Base-by-base conservation (phyloP, 106 monocot genomes). In the Xerophyta viscosa region DNA sequence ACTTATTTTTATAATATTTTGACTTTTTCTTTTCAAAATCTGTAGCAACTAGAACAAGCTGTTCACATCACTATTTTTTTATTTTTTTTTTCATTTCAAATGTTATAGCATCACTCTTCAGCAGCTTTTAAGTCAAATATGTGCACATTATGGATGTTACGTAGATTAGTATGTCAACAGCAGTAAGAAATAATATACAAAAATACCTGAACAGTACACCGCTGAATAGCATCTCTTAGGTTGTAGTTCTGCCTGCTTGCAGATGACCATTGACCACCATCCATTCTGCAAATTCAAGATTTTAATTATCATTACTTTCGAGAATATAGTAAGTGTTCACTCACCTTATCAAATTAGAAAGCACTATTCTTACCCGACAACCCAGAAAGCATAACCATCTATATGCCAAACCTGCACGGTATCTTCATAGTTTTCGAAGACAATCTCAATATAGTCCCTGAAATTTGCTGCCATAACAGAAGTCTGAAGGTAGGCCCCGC, bases 401-500 rank as follows among this genome's bases (percentile, higher is more conserved):
- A 78, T 77, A 14, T 83, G 83, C 83, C 83, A 83, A 23, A 73
- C 73, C 51, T 83, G 74, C n/a, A 70, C 31, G 0, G 65, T 60
- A n/a, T 66, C 58, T 63, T 74, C 83, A 37, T 66, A 77, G 36
- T 83, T 83, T 57, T 83, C 77, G 36, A 83, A 78, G 27, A 83
- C 41, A 25, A 83, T 77, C 70, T 83, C 83, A 9, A 78, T 60
- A 28, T 67, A 83, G 13, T 77, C 77, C 23, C 83, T 36, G 49
- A 71, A 83, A 56, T 83, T 78, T 3, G 66, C 73, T 8, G 14
- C 77, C 83, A 83, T 83, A 20, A 83, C 83, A 10, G 83, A 73
- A 2, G 83, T 77, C 61, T 66, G 57, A 20, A 77, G 66, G 61
- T 81, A 71, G 20, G 48, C 73, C 22, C 68, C 69, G 12, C 73